Percentiles rank a stretch among this genome's conserved stretches.
phyloP scores from a whole-genome alignment of 2,329 filamentous ascomycete genomes.

The Sarocladium brachiariae region DNA sequence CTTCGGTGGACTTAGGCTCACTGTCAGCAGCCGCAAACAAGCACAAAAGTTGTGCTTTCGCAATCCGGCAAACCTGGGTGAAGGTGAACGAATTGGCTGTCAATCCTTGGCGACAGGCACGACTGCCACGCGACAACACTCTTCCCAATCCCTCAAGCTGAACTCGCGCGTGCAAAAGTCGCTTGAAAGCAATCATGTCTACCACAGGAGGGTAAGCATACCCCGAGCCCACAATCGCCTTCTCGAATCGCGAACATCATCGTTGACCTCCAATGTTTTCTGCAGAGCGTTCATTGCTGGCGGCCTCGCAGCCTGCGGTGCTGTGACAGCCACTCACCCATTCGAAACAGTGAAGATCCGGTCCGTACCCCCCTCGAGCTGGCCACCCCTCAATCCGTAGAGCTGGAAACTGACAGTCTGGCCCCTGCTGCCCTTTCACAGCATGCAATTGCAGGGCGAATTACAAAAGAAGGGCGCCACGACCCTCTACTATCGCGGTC shows the following conservation, averaged over 20 bases:
- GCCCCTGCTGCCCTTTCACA: no score
- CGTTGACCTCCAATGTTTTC: conserved; percentile 14
- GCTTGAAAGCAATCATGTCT: conserved; percentile 37
- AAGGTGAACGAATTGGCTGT: neutral
- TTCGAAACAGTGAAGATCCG: conserved; percentile 99
- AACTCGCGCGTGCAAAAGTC: neutral
- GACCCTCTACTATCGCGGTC: conserved; percentile 82
- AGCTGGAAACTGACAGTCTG: no score
- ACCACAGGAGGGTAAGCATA: conserved; percentile 31
- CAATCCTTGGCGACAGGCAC: neutral
- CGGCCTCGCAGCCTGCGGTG: conserved; percentile 93
- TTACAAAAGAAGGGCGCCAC: conserved; percentile 81
- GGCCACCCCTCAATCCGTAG: neutral
- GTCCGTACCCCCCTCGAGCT: conserved; percentile 39
- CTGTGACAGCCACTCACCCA: conserved; percentile 93
- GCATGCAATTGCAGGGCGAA: conserved; percentile 94
- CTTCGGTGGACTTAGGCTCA: neutral
- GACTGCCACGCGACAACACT: neutral
- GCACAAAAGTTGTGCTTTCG: neutral
- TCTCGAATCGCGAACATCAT: neutral
- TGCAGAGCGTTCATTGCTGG: conserved; percentile 83
- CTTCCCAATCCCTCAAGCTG: neutral
- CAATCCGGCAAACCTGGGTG: neutral
- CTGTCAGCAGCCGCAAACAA: neutral
- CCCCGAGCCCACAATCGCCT: neutral